These are phyloP conservation scores for Grigorovia yakushimaensis DNA, from an alignment of 805 yeast species.

Conservation along the genomic window DNA sequence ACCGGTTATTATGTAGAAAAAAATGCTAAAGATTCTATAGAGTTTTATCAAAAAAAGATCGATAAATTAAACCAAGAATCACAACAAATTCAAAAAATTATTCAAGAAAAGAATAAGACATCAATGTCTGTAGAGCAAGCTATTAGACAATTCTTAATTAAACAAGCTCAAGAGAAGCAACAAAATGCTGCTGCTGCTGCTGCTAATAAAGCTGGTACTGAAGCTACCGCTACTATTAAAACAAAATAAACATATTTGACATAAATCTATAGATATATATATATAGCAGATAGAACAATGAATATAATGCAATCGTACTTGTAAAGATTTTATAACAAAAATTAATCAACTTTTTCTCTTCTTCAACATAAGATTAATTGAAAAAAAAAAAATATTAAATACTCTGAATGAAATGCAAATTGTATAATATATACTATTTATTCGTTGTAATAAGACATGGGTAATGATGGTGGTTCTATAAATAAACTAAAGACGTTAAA, in stretches of 20 bases:
- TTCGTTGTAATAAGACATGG: slow-evolving; percentile 1
- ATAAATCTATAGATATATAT: neutral
- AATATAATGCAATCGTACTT: no score
- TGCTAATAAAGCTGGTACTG: no score
- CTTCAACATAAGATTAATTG: no score
- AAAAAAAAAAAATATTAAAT: no score
- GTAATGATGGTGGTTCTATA: slow-evolving; percentile 68
- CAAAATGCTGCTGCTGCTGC: neutral
- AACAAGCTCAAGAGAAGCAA: slow-evolving; percentile 11
- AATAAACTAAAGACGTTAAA: slow-evolving; percentile 43
- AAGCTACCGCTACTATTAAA: neutral
- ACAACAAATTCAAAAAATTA: slow-evolving; percentile 60
- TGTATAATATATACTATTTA: neutral
- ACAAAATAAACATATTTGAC: neutral
- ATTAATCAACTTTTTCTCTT: no score
- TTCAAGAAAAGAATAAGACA: slow-evolving; percentile 58
- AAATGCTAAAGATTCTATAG: slow-evolving; percentile 50
- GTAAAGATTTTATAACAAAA: no score
- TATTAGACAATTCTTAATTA: slow-evolving; percentile 22
- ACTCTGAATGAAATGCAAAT: no score
- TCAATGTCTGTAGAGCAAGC: slow-evolving; percentile 25
- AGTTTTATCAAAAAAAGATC: slow-evolving; percentile 66
- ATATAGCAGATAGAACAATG: no score
- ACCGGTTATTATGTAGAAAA: slow-evolving; percentile 94
- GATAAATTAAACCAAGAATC: slow-evolving; percentile 64